These are phyloP conservation scores for Leishmania braziliensis DNA, from an alignment of 208 protist species.

Conservation along the genomic window DNA sequence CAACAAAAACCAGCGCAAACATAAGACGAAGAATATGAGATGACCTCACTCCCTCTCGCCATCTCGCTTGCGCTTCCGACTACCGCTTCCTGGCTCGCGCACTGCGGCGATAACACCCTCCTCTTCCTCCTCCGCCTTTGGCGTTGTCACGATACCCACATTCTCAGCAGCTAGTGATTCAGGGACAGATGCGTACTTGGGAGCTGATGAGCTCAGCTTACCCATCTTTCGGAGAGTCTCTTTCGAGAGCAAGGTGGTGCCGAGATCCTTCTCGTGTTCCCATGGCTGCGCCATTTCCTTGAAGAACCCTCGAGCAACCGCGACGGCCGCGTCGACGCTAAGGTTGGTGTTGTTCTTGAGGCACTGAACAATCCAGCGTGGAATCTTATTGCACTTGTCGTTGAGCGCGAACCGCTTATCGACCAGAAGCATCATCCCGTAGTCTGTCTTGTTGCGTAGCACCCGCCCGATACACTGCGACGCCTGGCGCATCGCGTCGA, in stretches of 20 bases:
- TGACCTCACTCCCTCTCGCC: not conserved
- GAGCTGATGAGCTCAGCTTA: constrained; percentile 33
- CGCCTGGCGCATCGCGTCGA: constrained; percentile 98
- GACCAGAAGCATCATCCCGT: constrained; percentile 99
- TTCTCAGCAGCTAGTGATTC: not conserved
- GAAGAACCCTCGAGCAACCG: constrained; percentile 90
- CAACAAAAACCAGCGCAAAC: not conserved
- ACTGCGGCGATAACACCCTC: constrained; percentile 44
- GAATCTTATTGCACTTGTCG: constrained; percentile 95
- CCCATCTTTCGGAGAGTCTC: constrained; percentile 47
- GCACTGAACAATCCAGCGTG: constrained; percentile 92
- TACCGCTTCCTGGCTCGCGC: constrained; percentile 50
- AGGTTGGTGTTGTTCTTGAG: constrained; percentile 92
- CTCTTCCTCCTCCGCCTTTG: constrained; percentile 13
- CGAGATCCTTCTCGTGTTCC: constrained; percentile 86
- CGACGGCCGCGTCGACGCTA: constrained; percentile 89
- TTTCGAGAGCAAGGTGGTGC: constrained; percentile 80
- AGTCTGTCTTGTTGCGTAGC: constrained; percentile 99
- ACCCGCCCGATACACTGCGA: constrained; percentile 99
- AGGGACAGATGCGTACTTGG: constrained; percentile 16
- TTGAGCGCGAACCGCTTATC: constrained; percentile 96
- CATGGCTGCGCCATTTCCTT: constrained; percentile 96
- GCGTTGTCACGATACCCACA: not conserved
- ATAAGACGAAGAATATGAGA: not conserved
- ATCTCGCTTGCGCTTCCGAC: constrained; percentile 33